Base-by-base conservation (phyloP, 352 stramenopile genomes). In the Phytopythium oedochilum region DNA sequence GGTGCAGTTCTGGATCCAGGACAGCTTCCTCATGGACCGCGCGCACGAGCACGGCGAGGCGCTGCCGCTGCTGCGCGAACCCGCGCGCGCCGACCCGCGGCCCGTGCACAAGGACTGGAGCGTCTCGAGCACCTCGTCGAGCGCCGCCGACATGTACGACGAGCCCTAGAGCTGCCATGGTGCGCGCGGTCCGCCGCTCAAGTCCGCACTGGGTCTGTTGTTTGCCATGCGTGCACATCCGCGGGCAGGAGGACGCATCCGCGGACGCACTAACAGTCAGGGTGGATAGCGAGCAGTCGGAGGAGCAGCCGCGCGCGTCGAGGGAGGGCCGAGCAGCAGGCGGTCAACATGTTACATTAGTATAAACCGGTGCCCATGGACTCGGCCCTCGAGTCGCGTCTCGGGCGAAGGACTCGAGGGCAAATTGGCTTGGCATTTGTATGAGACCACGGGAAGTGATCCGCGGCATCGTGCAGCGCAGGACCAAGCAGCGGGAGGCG, bases 1-100 rank as follows among this genome's bases (percentile, higher is more conserved):
- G 73, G 73, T 91, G 42, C 83, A 92, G 52, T 92, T 92, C 66
- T 92, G 83, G 83, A 83, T 89, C 64, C 81, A 89, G 53, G 82
- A 92, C 52, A 89, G 75, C 46, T 92, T 92, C 53, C 61, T 92
- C 42, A 92, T 84, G 67, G 71, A 92, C 59, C 67, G 74, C 42
- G 53, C 55, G 7, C 57, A 49, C 28, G 56, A 64, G 20, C 59
- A 59, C 32, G 57, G 43, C 18, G 67, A 82, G 44, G 57, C 70
- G 10, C 59, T 78, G 34, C 70, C 70, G 32, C 55, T 78, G 34
- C 53, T 82, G 32, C 34, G 60, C n/a, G 25, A 64, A 5, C 36
- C 31, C 7, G 2, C 14, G 9, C 12, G 1, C 18, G 7, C 12
- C 53, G 59, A 60, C 23, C 17, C 29, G 44, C 50, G 40, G 20